Evolutionary conservation across 2,329 filamentous ascomycete genomes (phyloP).

Genomic region (Pseudogymnoascus sp.): DNA sequence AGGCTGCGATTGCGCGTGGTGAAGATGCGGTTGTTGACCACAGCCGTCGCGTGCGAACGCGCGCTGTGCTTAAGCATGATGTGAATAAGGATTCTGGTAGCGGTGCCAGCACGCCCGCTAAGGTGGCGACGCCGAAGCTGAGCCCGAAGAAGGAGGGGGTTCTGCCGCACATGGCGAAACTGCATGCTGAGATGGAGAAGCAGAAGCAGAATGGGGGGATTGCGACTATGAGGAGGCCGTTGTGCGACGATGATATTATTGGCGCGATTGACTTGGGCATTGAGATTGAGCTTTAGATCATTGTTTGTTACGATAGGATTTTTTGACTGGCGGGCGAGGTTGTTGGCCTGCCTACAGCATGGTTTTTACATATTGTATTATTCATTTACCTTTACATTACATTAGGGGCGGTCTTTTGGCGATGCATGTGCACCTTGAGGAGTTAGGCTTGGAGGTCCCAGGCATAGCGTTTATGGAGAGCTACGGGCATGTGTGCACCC

Average conservation of each 20-base stretch:
- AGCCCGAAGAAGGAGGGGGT: constrained; percentile 36
- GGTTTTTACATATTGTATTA: constrained; percentile 1
- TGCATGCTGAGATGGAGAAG: constrained; percentile 43
- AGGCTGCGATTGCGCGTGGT: constrained; percentile 54
- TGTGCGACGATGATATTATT: constrained; percentile 90
- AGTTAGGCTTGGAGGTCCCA: background rate
- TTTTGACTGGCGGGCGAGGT: background rate
- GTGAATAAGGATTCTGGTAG: constrained; percentile 42
- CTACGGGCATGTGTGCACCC: background rate
- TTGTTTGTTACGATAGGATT: background rate
- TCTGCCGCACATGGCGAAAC: constrained; percentile 46
- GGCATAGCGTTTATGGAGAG: background rate
- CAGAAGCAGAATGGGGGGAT: constrained; percentile 36
- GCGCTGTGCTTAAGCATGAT: constrained; percentile 61
- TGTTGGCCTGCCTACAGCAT: background rate
- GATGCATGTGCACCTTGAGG: background rate
- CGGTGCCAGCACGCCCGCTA: constrained; percentile 44
- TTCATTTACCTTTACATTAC: background rate
- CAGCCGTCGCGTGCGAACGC: constrained; percentile 56
- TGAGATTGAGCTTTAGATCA: constrained; percentile 57
- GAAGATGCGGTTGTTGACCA: constrained; percentile 52
- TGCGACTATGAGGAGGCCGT: constrained; percentile 65
- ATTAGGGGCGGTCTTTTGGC: background rate
- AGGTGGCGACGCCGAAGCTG: constrained; percentile 37
- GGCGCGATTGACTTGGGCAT: constrained; percentile 82